phyloP scores from a whole-genome alignment of 164 flowering plant genomes.

The Chloranthus sessilifolius region DNA sequence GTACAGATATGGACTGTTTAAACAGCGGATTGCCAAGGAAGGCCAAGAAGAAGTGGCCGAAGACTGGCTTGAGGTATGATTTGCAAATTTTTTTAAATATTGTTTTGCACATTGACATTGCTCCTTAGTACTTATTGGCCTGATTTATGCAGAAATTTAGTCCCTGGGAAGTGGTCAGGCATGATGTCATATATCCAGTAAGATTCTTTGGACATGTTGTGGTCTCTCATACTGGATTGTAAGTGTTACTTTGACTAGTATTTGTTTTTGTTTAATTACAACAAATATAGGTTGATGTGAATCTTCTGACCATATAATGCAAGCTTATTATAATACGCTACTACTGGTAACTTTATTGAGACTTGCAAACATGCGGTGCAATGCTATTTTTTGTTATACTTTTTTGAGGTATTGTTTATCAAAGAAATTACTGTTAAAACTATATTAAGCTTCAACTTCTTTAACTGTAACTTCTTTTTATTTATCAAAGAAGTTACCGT shows the following conservation, averaged over 20 bases:
- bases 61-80: slow-evolving; percentile 94
- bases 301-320: too few relatives aligned
- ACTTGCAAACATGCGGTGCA: too few relatives aligned
- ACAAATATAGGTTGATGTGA: background rate
- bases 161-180: slow-evolving; percentile 97
- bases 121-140: slow-evolving; percentile 1
- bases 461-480: too few relatives aligned
- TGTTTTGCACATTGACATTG: background rate
- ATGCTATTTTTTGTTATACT: too few relatives aligned
- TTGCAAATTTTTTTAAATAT: slow-evolving; percentile 3
- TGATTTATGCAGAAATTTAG: slow-evolving; percentile 75
- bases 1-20: slow-evolving; percentile 91
- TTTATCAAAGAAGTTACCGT: too few relatives aligned
- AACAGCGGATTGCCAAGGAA: slow-evolving; percentile 68
- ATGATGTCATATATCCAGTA: slow-evolving; percentile 78
- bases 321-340: too few relatives aligned
- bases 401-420: too few relatives aligned
- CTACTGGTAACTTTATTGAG: too few relatives aligned
- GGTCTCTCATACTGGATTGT: slow-evolving; percentile 70
- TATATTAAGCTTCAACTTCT: too few relatives aligned
- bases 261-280: background rate
- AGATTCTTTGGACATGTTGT: slow-evolving; percentile 88
- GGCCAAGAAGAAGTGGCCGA: slow-evolving; percentile 95
- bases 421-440: too few relatives aligned
- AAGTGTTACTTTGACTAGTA: slow-evolving; percentile 27